phyloP scores from a whole-genome alignment of 2,329 filamentous ascomycete genomes.

The Drechslerella coelobrocha region DNA sequence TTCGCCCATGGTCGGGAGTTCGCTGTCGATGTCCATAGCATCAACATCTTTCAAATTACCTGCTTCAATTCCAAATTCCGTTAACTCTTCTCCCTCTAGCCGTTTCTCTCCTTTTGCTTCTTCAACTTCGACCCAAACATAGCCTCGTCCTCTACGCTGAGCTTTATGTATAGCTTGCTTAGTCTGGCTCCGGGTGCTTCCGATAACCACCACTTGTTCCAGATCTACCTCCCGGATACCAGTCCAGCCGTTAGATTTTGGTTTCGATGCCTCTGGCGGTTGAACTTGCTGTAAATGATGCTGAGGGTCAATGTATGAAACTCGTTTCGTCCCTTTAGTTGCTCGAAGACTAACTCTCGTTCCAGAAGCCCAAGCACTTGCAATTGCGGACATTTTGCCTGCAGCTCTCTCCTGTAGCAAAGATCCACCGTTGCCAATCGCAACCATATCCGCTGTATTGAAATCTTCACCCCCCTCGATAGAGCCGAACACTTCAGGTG shows the following conservation, averaged over 20 bases:
- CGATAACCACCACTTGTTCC: constrained; percentile 45
- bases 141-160: constrained; percentile 40
- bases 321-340: constrained; percentile 38
- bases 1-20: constrained; percentile 13
- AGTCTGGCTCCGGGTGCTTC: constrained; percentile 44
- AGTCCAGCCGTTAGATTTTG: constrained; percentile 21
- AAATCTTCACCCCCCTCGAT: constrained; percentile 16
- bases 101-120: constrained; percentile 24
- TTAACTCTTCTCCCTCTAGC: not conserved
- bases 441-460: not conserved
- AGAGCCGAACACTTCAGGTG: constrained; percentile 23
- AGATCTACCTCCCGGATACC: constrained; percentile 26
- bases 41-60: constrained; percentile 12
- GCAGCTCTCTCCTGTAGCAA: constrained; percentile 5
- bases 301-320: constrained; percentile 14
- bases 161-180: constrained; percentile 47
- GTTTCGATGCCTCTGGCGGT: constrained; percentile 18
- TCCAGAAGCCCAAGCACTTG: constrained; percentile 31
- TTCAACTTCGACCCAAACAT: constrained; percentile 48
- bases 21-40: constrained; percentile 48
- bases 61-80: not conserved
- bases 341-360: constrained; percentile 42
- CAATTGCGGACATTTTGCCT: constrained; percentile 5
- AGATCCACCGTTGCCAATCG: constrained; percentile 4
- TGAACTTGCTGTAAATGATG: constrained; percentile 10